Percentiles rank a stretch among this genome's conserved stretches.
Conservation (phyloP, 1,139 yeast species). For the Taphrina deformans region DNA sequence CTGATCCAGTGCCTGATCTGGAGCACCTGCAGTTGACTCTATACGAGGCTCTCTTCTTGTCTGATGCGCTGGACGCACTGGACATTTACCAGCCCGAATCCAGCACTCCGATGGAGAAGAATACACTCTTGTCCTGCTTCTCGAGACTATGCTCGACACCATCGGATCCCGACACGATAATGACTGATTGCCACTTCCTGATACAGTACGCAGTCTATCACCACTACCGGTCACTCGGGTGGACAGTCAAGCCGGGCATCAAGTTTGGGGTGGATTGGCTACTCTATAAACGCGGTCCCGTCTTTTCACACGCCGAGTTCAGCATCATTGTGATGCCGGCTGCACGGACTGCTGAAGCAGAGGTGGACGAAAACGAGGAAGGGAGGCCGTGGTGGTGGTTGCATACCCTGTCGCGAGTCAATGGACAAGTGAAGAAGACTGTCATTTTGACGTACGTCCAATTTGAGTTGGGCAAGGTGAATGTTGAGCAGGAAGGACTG, state of each 20-base stretch:
- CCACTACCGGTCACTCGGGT: slow-evolving; percentile 82
- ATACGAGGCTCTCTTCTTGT: slow-evolving; percentile 70
- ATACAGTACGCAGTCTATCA: slow-evolving; percentile 73
- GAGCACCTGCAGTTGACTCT: slow-evolving; percentile 77
- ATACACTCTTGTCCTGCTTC: neutral
- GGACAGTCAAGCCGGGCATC: slow-evolving; percentile 92
- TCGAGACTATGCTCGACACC: neutral
- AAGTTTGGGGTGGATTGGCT: slow-evolving; percentile 85
- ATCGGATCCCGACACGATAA: slow-evolving; percentile 7
- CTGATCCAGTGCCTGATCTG: slow-evolving; percentile 47
- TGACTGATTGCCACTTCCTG: slow-evolving; percentile 51
- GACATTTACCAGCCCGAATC: slow-evolving; percentile 40
- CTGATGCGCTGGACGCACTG: slow-evolving; percentile 54
- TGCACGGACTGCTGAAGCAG: slow-evolving; percentile 33
- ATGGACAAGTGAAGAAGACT: slow-evolving; percentile 82
- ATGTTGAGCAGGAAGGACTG: slow-evolving; percentile 38
- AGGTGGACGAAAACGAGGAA: slow-evolving; percentile 34
- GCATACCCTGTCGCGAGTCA: slow-evolving; percentile 72
- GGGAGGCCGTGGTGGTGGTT: slow-evolving; percentile 60
- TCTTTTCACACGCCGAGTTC: slow-evolving; percentile 90
- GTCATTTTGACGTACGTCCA: slow-evolving; percentile 69
- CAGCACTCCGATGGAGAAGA: slow-evolving; percentile 35
- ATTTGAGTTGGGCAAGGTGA: slow-evolving; percentile 46
- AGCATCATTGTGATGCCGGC: slow-evolving; percentile 57
- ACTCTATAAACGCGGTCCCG: slow-evolving; percentile 87